Percentiles rank a stretch among this genome's conserved stretches.
Conservation (phyloP, 257 asterid genomes). For the Mentha longifolia region DNA sequence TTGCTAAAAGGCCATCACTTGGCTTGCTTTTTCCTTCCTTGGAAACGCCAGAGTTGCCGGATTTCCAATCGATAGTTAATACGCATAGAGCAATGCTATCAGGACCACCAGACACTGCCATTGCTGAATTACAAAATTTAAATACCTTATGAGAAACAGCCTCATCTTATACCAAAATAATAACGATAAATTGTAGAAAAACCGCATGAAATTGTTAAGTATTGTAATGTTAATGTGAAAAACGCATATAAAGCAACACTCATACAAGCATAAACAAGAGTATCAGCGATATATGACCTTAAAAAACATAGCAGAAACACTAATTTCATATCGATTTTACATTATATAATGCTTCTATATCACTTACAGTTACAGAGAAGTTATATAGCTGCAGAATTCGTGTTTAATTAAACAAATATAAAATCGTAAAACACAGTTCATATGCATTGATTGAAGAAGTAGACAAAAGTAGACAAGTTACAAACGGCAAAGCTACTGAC, state of each 20-base stretch:
- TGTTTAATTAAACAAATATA: conserved; percentile 4
- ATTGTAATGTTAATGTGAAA: no score
- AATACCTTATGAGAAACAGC: conserved; percentile 28
- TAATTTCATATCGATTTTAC: no score
- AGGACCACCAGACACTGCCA: conserved; percentile 97
- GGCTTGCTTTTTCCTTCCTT: conserved; percentile 42
- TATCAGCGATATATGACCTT: no score
- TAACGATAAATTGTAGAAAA: neutral
- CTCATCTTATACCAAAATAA: no score
- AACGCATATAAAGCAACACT: no score
- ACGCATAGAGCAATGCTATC: conserved; percentile 92
- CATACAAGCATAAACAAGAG: no score
- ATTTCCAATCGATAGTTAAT: conserved; percentile 82
- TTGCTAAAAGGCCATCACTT: conserved; percentile 74
- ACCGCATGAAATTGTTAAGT: no score
- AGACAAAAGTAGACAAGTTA: neutral
- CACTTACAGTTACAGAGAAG: no score
- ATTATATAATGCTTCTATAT: no score
- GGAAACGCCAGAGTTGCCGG: conserved; percentile 39
- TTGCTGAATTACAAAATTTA: conserved; percentile 52
- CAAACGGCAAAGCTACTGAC: conserved; percentile 37
- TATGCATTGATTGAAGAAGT: conserved; percentile 17
- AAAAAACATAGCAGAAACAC: no score
- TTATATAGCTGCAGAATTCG: neutral
- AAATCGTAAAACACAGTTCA: neutral